Evolutionary conservation across 805 yeast genomes (phyloP).

Genomic region (Torulaspora delbrueckii): DNA sequence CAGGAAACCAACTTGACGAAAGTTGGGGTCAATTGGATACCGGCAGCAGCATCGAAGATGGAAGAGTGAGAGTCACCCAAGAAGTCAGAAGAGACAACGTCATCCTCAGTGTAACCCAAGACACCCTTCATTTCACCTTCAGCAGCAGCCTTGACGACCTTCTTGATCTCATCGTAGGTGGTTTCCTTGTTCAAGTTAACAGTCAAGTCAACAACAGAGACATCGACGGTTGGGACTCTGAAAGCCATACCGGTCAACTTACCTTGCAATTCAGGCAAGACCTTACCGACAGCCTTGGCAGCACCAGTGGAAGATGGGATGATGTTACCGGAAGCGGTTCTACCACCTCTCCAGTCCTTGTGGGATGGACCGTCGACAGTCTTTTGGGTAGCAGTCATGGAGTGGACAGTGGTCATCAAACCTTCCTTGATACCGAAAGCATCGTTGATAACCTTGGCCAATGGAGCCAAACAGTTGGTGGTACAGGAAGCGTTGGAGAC

Average conservation of each 20-base stretch:
- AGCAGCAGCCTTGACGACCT: conserved; percentile 53
- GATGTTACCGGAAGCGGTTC: conserved; percentile 71
- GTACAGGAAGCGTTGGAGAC: conserved; percentile 71
- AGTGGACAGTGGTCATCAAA: conserved; percentile 71
- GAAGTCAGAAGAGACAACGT: conserved; percentile 68
- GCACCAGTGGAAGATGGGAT: conserved; percentile 76
- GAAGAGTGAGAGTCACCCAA: conserved; percentile 57
- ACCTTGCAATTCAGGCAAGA: conserved; percentile 66
- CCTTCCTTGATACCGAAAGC: conserved; percentile 66
- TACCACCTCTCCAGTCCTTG: conserved; percentile 79
- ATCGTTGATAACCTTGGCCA: conserved; percentile 64
- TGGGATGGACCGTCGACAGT: conserved; percentile 74
- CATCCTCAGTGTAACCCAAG: conserved; percentile 65
- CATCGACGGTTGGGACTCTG: conserved; percentile 72
- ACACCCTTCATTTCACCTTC: conserved; percentile 59
- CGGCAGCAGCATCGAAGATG: conserved; percentile 64
- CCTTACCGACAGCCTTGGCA: conserved; percentile 73
- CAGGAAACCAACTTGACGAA: conserved; percentile 67
- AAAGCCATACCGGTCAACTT: conserved; percentile 70
- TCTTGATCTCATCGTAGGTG: conserved; percentile 60
- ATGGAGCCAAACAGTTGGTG: conserved; percentile 71
- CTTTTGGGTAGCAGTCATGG: conserved; percentile 68
- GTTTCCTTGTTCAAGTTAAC: conserved; percentile 55
- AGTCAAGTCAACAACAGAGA: conserved; percentile 67
- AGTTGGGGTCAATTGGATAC: conserved; percentile 64